Base-by-base conservation (phyloP, 176 grass and related monocot genomes). In the Poa annua region DNA sequence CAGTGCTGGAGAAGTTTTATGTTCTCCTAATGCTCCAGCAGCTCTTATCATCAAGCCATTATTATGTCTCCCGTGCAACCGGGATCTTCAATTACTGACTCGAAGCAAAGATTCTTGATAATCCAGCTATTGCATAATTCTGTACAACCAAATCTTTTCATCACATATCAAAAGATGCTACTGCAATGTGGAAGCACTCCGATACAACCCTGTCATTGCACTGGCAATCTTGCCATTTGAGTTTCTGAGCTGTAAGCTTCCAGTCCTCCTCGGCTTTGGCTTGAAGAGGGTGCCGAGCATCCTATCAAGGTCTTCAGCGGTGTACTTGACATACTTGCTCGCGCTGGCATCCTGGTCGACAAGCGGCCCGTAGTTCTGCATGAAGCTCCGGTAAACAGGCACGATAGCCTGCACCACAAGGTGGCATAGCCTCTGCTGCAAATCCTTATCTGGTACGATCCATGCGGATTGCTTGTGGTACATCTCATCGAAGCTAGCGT, bases 281-380 rank as follows among this genome's bases (percentile, higher is more conserved):
- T 81, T 71, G 81, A 98, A 98, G 80, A 92, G 91, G 57, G 87
- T 88, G 45, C 75, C 76, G n/a, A 98, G 85, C 87, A 90, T 91
- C 47, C 85, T 93, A 80, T 98, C 93, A 57, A 98, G 76, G 32
- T 61, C 83, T 66, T 95, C 83, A 0, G 89, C 78, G 1, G 60
- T 92, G 89, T 93, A 95, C 79, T 93, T 95, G 17, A 92, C 91
- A 72, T 98, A 98, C 80, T 87, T 95, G 73, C 74, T 91, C 0
- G 72, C 67, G 39, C 81, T 92, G n/a, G 48, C 60, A 29, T 98
- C 93, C 80, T 90, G 91, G 59, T 93, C 93, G 34, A 73, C 24
- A 62, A 98, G 90, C 54, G 96, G 96, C 51, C 96, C 96, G 11
- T 98, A 98, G 67, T 91, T 95, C 73, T 98, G 96, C 96, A 98